Evolutionary conservation across 176 grass and related monocot species (phyloP).

Genomic region (Carex cristatella): DNA sequence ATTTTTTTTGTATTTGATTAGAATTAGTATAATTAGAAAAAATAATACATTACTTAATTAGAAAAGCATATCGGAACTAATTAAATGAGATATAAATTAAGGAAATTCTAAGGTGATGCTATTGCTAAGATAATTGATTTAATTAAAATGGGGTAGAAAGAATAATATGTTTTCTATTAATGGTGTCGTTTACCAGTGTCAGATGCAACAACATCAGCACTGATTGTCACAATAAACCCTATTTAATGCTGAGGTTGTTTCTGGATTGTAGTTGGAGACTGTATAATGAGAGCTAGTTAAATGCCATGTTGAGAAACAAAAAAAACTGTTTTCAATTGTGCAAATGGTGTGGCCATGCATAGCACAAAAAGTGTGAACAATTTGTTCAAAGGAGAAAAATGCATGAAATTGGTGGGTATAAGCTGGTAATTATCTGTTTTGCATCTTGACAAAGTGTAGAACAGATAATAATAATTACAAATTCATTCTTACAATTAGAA

Average conservation of each 20-base stretch:
- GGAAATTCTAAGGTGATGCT: not conserved
- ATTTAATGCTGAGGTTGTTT: slow-evolving; percentile 4
- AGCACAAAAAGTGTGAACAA: not conserved
- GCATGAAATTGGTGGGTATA: not conserved
- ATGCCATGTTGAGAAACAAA: not conserved
- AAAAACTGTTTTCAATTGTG: not conserved
- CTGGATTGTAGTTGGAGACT: not conserved
- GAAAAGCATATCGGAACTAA: not conserved
- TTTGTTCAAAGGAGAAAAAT: not conserved
- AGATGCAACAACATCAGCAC: not conserved
- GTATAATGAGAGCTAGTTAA: not conserved
- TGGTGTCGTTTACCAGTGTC: slow-evolving; percentile 5
- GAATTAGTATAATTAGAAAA: slow-evolving; percentile 21
- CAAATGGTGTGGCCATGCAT: not conserved
- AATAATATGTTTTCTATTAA: not conserved
- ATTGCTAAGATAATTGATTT: not conserved
- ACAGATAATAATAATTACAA: not conserved
- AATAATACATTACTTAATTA: not conserved
- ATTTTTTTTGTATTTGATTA: not conserved
- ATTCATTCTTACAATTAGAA: not conserved
- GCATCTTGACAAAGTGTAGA: not conserved
- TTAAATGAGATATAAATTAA: not conserved
- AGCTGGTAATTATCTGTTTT: not conserved
- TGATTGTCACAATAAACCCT: not conserved
- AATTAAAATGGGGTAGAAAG: not conserved